These are phyloP conservation scores for Nigrograna mackinnonii DNA, from an alignment of 2,329 filamentous ascomycete genomes.

Conservation along the genomic window DNA sequence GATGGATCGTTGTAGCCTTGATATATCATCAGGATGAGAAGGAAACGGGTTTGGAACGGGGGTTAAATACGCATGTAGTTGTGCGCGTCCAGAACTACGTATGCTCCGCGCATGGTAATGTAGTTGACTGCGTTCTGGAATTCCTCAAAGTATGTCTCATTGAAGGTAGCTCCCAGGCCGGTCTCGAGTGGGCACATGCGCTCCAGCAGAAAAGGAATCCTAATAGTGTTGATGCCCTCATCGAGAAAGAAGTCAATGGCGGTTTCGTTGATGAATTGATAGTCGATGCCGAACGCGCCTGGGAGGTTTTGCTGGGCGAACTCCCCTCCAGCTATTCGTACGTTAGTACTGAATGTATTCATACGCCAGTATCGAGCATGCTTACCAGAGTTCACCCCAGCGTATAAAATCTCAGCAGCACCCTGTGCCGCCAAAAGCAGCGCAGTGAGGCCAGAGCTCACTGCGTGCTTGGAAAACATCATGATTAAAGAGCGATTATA, in stretches of 20 bases:
- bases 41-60: background rate
- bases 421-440: constrained; percentile 9
- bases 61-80: constrained; percentile 50
- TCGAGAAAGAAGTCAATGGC: constrained; percentile 30
- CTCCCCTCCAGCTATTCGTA: constrained; percentile 19
- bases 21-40: background rate
- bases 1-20: constrained; percentile 55
- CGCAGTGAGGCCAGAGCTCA: constrained; percentile 14
- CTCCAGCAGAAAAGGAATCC: constrained; percentile 54
- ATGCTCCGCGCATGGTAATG: constrained; percentile 50
- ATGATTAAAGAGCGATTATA: constrained; percentile 3
- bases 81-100: constrained; percentile 56
- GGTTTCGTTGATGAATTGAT: constrained; percentile 53
- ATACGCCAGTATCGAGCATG: background rate
- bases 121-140: constrained; percentile 55
- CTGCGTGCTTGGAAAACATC: constrained; percentile 3
- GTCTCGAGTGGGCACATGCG: constrained; percentile 53
- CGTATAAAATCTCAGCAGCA: constrained; percentile 20
- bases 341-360: constrained; percentile 3
- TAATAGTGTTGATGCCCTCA: constrained; percentile 41
- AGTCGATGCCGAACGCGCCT: constrained; percentile 54
- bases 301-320: constrained; percentile 42
- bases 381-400: constrained; percentile 24
- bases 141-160: constrained; percentile 54
- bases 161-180: constrained; percentile 53